A percentile compares a stretch with the other conserved stretches of the same genome.
Evolutionary conservation across 2,329 filamentous ascomycete species (phyloP).

Genomic region (Grosmannia huntii): DNA sequence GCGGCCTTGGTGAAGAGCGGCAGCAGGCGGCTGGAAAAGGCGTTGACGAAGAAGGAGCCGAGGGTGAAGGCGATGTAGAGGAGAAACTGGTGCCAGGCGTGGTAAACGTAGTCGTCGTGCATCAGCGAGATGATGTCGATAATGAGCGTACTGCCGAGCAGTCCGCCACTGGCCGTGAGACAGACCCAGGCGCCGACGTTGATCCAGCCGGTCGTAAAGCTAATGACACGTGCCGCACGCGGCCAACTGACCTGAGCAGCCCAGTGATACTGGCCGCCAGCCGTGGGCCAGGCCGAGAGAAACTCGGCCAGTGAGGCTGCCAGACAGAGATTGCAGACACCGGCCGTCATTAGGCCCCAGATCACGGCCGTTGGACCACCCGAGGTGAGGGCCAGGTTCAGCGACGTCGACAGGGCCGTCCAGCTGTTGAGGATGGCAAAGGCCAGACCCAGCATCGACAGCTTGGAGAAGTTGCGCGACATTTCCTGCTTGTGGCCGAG

Average conservation of each 20-base stretch:
- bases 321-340: slow-evolving; percentile 57
- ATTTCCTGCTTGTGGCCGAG: slow-evolving; percentile 37
- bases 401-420: slow-evolving; percentile 34
- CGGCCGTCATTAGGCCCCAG: slow-evolving; percentile 54
- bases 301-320: slow-evolving; percentile 60
- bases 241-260: slow-evolving; percentile 51
- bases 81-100: slow-evolving; percentile 61
- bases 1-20: slow-evolving; percentile 56
- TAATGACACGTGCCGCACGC: slow-evolving; percentile 46
- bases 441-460: slow-evolving; percentile 34
- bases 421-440: slow-evolving; percentile 38
- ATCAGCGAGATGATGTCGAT: slow-evolving; percentile 51
- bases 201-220: slow-evolving; percentile 63
- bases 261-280: slow-evolving; percentile 59
- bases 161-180: slow-evolving; percentile 53
- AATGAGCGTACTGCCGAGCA: slow-evolving; percentile 55
- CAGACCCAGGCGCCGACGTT: slow-evolving; percentile 61
- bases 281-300: slow-evolving; percentile 48
- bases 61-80: slow-evolving; percentile 55
- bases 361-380: slow-evolving; percentile 58
- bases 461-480: slow-evolving; percentile 34
- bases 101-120: slow-evolving; percentile 39
- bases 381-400: slow-evolving; percentile 44
- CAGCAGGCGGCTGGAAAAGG: slow-evolving; percentile 47
- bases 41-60: slow-evolving; percentile 50